These are phyloP conservation scores for Solanum sitiens DNA, from an alignment of 257 asterid species.

Conservation along the genomic window DNA sequence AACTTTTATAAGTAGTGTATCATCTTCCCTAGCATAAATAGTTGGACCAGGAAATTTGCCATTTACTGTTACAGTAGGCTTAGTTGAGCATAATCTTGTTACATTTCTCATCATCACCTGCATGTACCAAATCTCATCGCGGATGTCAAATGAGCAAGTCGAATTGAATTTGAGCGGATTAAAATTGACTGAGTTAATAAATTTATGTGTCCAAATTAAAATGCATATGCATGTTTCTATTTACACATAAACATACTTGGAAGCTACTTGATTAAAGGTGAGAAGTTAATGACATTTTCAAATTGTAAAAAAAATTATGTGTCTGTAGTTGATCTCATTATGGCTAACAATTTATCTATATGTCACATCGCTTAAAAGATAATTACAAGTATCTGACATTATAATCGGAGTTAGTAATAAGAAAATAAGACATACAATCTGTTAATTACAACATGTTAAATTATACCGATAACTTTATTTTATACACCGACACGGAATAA, in stretches of 20 bases:
- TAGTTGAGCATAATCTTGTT: slow-evolving; percentile 38
- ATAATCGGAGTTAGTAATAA: neutral
- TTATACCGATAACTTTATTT: neutral
- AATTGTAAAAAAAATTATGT: too few relatives aligned
- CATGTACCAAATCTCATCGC: neutral
- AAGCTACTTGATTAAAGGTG: too few relatives aligned
- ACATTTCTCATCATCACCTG: slow-evolving; percentile 36
- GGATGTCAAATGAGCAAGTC: neutral
- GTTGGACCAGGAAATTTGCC: slow-evolving; percentile 62
- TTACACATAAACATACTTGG: too few relatives aligned
- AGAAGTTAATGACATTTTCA: too few relatives aligned
- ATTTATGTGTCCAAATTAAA: neutral
- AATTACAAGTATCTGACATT: neutral
- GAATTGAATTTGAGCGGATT: neutral
- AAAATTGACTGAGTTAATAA: neutral
- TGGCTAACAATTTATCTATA: too few relatives aligned
- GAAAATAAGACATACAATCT: neutral
- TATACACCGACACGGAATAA: neutral
- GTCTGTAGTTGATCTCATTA: too few relatives aligned
- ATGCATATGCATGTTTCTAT: too few relatives aligned
- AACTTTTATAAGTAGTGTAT: slow-evolving; percentile 39
- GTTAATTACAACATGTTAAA: neutral
- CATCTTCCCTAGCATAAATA: slow-evolving; percentile 49
- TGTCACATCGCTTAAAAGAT: neutral
- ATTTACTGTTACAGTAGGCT: slow-evolving; percentile 43